Base-by-base conservation (phyloP, 305 asterid genomes). In the Fraxinus sp. region DNA sequence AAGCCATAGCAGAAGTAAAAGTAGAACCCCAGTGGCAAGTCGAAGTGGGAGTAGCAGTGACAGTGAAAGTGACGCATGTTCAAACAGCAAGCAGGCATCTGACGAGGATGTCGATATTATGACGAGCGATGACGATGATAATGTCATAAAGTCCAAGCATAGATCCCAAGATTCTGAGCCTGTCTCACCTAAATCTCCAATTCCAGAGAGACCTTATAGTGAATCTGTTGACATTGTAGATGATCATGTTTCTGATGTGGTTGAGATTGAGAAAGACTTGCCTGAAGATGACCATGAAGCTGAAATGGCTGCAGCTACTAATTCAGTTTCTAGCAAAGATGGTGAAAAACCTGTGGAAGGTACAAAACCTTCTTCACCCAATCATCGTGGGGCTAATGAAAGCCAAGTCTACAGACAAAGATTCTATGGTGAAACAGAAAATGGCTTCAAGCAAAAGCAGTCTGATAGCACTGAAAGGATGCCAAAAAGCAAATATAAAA, bases 71-170 rank as follows among this genome's bases (percentile, higher is more conserved):
- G 98, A 93, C 86, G 95, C 94, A 84, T 92, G 98, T 87, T 87
- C 93, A 79, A 93, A 92, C 89, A 93, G 98, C 89, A 95, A 92
- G 88, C 97, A 95, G 89, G 94, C 95, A 85, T 92, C 98, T 86
- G 99, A 97, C 84, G 98, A 92, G 89, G 98, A 97, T 77, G 98
- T 95, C 7, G 95, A 97, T 88, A 93, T 97, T 87, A 93, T 93
- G 96, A 81, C 90, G 6, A 91, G 96, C 72, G 98, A 95, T 77
- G 87, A 88, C 80, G 95, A 89, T 78, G 93, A 92, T 78, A 87
- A 88, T 3, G 8, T 28, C 11, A 7, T 16, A 82, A 95, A 90
- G 80, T 66, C 89, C 82, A 89, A 88, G 85, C 90, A 82, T 81
- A 84, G 84, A 59, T 68, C 87, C 86, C 94, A 49, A 83, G 85